phyloP scores from a whole-genome alignment of 2,329 filamentous ascomycete genomes.

The Colletotrichum siamense region DNA sequence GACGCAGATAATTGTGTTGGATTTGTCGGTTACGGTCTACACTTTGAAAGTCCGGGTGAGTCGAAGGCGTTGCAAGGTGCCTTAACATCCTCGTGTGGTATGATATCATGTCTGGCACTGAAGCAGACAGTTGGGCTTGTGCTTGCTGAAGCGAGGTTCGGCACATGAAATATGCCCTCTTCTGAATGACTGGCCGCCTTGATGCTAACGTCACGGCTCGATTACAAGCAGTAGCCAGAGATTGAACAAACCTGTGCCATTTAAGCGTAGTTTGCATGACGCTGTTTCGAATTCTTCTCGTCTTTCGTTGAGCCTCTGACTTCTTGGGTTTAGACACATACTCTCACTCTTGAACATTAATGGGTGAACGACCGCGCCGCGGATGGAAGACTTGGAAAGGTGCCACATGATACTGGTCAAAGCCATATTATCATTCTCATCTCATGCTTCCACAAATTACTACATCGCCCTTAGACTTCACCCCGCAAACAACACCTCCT shows the following conservation, averaged over 20 bases:
- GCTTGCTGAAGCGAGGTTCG: neutral
- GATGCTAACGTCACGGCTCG: neutral
- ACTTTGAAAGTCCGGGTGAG: neutral
- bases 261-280: neutral
- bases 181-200: neutral
- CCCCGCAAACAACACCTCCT: neutral
- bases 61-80: neutral
- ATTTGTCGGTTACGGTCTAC: neutral
- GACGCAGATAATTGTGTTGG: neutral
- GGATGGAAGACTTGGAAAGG: neutral
- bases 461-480: neutral
- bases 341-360: neutral
- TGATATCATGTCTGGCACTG: neutral
- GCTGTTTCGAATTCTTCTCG: neutral
- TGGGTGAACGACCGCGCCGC: neutral
- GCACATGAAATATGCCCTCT: neutral
- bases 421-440: neutral
- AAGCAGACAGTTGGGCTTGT: neutral
- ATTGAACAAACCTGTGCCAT: neutral
- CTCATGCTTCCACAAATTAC: neutral
- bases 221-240: neutral
- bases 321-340: neutral
- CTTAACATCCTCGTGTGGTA: neutral
- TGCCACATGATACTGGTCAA: neutral
- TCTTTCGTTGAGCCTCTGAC: neutral